Evolutionary conservation across 2,329 filamentous ascomycete species (phyloP).

Genomic region (Phialophora chinensis): DNA sequence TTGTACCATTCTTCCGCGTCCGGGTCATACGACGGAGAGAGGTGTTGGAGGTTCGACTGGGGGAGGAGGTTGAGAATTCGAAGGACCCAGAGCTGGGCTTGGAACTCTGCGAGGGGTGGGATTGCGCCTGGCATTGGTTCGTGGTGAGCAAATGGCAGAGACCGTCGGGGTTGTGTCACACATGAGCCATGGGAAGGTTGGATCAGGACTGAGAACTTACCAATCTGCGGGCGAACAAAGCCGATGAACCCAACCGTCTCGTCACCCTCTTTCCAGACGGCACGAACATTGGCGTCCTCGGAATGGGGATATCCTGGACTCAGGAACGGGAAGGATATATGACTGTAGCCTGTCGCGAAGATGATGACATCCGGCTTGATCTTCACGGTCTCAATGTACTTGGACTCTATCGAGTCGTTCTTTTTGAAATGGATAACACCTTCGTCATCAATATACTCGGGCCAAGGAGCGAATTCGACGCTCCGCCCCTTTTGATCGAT

Average conservation of each 20-base stretch:
- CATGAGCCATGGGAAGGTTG: neutral
- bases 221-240: conserved; percentile 18
- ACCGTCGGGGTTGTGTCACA: neutral
- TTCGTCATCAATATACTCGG: conserved; percentile 21
- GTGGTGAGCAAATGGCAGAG: neutral
- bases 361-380: conserved; percentile 20
- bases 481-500: conserved; percentile 12
- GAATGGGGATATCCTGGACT: conserved; percentile 12
- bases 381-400: conserved; percentile 14
- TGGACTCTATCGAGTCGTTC: conserved; percentile 17
- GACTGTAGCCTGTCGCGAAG: conserved; percentile 17
- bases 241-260: conserved; percentile 23
- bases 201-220: conserved; percentile 7
- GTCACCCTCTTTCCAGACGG: conserved; percentile 19
- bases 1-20: conserved; percentile 17
- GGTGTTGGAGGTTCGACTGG: conserved; percentile 1
- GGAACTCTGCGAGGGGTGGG: conserved; percentile 19
- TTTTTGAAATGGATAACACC: conserved; percentile 21
- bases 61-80: conserved; percentile 19
- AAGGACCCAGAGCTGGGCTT: conserved; percentile 22
- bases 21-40: conserved; percentile 7
- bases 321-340: conserved; percentile 18
- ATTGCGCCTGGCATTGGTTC: conserved; percentile 14
- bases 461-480: conserved; percentile 20
- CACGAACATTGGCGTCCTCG: conserved; percentile 17